A percentile compares a stretch with the other conserved stretches of the same genome.
Conservation (phyloP, 1,284 basidiomycete species). For the Ganoderma resinaceum region DNA sequence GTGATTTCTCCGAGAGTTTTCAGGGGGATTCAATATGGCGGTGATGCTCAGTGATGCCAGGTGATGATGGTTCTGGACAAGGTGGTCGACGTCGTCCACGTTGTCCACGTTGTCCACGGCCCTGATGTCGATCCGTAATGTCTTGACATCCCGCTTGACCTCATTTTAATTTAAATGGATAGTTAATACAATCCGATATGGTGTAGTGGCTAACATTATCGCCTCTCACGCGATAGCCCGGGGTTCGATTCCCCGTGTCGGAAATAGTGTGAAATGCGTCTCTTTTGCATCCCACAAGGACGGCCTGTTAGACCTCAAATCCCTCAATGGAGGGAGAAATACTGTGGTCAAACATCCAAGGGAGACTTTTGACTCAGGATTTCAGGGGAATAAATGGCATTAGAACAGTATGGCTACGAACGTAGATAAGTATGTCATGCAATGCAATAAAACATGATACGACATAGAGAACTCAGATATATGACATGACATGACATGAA, state of each 20-base stretch:
- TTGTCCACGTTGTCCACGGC: not conserved
- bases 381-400: not conserved
- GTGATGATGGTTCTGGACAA: not conserved
- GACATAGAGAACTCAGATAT: not conserved
- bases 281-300: too few relatives aligned
- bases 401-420: constrained; percentile 11
- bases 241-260: constrained; percentile 25
- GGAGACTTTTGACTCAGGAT: too few relatives aligned
- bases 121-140: not conserved
- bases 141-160: too few relatives aligned
- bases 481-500: not conserved
- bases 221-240: constrained; percentile 25
- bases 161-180: too few relatives aligned
- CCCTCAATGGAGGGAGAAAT: too few relatives aligned
- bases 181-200: constrained; percentile 20
- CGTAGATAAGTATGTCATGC: too few relatives aligned
- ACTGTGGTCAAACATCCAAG: too few relatives aligned
- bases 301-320: too few relatives aligned
- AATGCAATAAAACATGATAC: not conserved
- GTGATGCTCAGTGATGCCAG: not conserved
- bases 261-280: not conserved
- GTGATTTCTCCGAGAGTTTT: constrained; percentile 11
- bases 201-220: constrained; percentile 29
- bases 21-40: not conserved
- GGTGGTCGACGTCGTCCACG: not conserved